Evolutionary conservation across 345 rosid species (phyloP).

Genomic region (Melaleuca alternifolia): DNA sequence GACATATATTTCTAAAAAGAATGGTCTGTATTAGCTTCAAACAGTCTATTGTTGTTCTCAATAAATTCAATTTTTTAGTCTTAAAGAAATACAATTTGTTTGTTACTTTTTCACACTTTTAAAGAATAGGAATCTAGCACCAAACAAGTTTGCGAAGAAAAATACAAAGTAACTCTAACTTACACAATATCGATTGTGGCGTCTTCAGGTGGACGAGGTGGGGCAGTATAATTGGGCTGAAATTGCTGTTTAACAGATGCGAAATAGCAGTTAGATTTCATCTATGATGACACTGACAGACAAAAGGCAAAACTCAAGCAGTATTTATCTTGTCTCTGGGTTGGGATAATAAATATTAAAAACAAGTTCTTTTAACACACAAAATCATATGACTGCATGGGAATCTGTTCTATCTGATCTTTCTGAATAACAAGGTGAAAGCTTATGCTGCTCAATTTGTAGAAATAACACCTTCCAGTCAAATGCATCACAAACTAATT

Average conservation of each 20-base stretch:
- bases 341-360: not conserved
- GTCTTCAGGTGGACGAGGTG: constrained; percentile 63
- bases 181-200: constrained; percentile 83
- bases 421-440: not conserved
- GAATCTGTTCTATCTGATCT: not conserved
- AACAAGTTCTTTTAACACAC: not conserved
- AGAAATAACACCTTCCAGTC: not conserved
- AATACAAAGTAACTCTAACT: constrained; percentile 6
- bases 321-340: not conserved
- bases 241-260: constrained; percentile 42
- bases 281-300: not conserved
- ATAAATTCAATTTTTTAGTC: not conserved
- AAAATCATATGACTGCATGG: not conserved
- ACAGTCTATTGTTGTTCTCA: not conserved
- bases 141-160: not conserved
- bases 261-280: not conserved
- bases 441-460: not conserved
- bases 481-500: not conserved
- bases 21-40: not conserved
- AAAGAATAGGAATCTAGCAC: not conserved
- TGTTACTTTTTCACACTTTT: not conserved
- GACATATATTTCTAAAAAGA: not conserved
- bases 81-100: not conserved
- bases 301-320: not conserved
- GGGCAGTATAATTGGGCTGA: constrained; percentile 78